Percentiles rank a stretch among this genome's conserved stretches.
phyloP scores from a whole-genome alignment of 805 yeast species.

The Clavispora santaluciae region DNA sequence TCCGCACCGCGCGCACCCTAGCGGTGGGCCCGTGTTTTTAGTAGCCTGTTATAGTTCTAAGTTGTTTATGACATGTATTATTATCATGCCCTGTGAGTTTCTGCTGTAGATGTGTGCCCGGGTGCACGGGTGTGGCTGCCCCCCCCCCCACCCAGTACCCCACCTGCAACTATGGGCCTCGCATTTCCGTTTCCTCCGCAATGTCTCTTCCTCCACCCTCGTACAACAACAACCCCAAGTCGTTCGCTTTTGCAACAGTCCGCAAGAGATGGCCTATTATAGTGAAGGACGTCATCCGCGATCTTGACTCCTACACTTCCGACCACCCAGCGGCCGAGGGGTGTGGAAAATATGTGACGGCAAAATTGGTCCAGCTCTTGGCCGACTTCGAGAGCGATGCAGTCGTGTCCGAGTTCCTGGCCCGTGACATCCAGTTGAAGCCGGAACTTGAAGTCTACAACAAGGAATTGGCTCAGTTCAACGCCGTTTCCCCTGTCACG shows the following conservation, averaged over 20 bases:
- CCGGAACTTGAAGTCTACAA: slow-evolving; percentile 55
- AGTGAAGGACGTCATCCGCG: slow-evolving; percentile 61
- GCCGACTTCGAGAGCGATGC: slow-evolving; percentile 38
- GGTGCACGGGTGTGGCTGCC: slow-evolving; percentile 1
- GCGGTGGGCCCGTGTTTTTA: not conserved
- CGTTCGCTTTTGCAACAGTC: slow-evolving; percentile 82
- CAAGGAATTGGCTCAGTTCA: slow-evolving; percentile 38
- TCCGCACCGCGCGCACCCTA: not conserved
- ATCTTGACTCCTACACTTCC: slow-evolving; percentile 35
- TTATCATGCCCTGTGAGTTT: not conserved
- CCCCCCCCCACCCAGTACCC: not conserved
- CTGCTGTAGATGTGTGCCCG: not conserved
- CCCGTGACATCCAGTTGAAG: slow-evolving; percentile 37
- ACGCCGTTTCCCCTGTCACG: slow-evolving; percentile 30
- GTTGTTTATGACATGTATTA: slow-evolving; percentile 5
- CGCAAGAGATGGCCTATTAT: slow-evolving; percentile 85
- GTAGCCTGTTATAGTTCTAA: slow-evolving; percentile 3
- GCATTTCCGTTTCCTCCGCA: not conserved
- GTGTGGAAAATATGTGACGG: slow-evolving; percentile 48
- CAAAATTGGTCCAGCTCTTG: slow-evolving; percentile 40
- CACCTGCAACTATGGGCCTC: not conserved
- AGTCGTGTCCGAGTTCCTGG: slow-evolving; percentile 24
- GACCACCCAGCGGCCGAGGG: slow-evolving; percentile 16
- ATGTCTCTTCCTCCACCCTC: slow-evolving; percentile 51
- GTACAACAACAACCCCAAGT: slow-evolving; percentile 60